Evolutionary conservation across 305 asterid genomes (phyloP).

Genomic region (Euphrasia arctica): DNA sequence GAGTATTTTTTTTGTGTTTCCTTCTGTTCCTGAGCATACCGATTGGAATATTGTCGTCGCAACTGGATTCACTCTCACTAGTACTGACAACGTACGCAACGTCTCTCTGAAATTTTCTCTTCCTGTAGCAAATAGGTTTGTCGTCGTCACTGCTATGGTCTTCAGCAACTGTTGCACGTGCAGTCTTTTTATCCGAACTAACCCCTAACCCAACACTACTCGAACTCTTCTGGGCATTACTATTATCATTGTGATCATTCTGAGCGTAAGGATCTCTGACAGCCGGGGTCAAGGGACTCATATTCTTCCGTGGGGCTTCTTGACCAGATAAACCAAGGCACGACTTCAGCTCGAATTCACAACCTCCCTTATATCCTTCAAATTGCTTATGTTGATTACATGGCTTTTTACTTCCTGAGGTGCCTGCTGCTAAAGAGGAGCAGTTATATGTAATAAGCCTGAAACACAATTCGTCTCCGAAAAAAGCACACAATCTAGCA

Average conservation of each 20-base stretch:
- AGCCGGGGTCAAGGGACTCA: conserved; percentile 46
- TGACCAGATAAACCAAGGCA: conserved; percentile 33
- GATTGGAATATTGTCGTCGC: conserved; percentile 42
- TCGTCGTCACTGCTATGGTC: conserved; percentile 33
- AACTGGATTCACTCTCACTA: conserved; percentile 50
- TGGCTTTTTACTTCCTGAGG: conserved; percentile 26
- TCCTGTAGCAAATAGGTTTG: conserved; percentile 28
- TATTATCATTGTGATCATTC: conserved; percentile 19
- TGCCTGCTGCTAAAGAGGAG: conserved; percentile 25
- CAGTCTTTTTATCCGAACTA: conserved; percentile 16
- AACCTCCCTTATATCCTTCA: conserved; percentile 27
- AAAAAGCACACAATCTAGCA: background rate
- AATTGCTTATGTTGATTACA: conserved; percentile 10
- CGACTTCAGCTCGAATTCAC: conserved; percentile 18
- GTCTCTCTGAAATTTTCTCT: conserved; percentile 44
- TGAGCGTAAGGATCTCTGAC: conserved; percentile 25
- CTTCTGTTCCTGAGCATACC: conserved; percentile 29
- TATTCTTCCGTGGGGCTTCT: conserved; percentile 30
- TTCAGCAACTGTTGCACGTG: background rate
- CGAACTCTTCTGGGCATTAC: background rate
- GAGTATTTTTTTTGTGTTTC: conserved; percentile 22
- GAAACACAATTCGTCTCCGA: background rate
- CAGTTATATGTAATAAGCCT: background rate
- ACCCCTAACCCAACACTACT: background rate
- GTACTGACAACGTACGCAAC: conserved; percentile 33